Evolutionary conservation across 192 early-diverging fungal genomes (phyloP), one percentile per base, ranked within the genome.

Genomic region (Jimgerdemannia lactiflua): DNA sequence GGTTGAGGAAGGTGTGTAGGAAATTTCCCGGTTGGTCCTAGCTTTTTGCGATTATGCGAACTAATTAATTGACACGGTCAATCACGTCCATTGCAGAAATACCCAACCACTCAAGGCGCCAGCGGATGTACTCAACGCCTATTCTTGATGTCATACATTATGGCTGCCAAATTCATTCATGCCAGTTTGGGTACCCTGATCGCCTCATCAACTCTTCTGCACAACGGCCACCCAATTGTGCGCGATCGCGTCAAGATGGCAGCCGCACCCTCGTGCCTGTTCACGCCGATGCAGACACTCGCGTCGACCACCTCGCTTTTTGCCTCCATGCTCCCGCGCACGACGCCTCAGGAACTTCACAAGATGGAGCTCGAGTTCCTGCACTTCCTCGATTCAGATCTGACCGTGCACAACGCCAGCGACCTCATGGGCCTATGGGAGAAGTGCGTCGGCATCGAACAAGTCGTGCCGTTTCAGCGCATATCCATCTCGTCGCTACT

Each of bases 341-440:
- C 44, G 4, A 11, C 9, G 10, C 71, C 42, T 14, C 20, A 19
- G 69, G 81, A 82, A 65, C 78, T 87, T 3, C 69, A 82, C 44
- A 81, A 83, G 17, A 87, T 87, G 86, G 86, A 87, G 67, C 19
- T 75, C 17, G 86, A 87, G 49, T 87, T 87, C 42, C 70, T 87
- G 67, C 78, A 82, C 14, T 87, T 87, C 71, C 72, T 87, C 3
- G 78, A 83, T 69, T 83, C 75, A 65, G 83, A 87, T 43, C 76
- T 86, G 44, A 70, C 69, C 29, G 29, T 29, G 29, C 29, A 29
- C 29, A 29, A 29, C 29, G 29, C 29, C 29, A 29, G 29, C 29
- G 29, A 29, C 29, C 29, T 29, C 29, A 29, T 29, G 29, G 29
- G 29, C 29, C 29, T 29, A 29, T 29, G 29, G 29, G 29, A 29